Base-by-base conservation (phyloP, 1,284 basidiomycete species). In the Cronartium quercuum region DNA sequence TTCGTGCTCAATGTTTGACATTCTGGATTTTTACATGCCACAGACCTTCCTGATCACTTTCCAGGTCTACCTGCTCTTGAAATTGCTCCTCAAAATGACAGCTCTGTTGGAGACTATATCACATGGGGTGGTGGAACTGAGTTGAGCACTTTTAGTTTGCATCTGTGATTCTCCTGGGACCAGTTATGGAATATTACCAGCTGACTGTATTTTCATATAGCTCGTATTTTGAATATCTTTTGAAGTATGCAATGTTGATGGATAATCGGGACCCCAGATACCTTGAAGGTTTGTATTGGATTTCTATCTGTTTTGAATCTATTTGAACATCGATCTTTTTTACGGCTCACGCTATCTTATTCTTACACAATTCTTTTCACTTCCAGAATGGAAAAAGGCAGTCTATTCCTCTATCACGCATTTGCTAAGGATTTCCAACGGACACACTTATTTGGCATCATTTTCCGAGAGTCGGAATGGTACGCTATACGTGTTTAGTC, bases 211-310 rank as follows among this genome's bases (percentile, higher is more conserved):
- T 55, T 12, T 55, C n/a, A n/a, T 64, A 6, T 42, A 75, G 71
- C 57, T 75, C 71, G 7, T 75, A 75, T 35, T 55, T 75, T 24
- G 71, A 75, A 60, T 75, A 75, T 35, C 42, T 75, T 1, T 57
- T 75, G 57, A 75, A 75, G 71, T 75, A 75, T 65, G 64, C 64
- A 12, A 66, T 75, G 40, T 58, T 75, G 5, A 62, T 66, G 24
- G 40, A 67, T 37, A 47, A 67, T 37, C 24, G 34, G 24, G 71
- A 75, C n/a, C 24, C 57, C 5, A 60, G 51, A 7, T 75, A 66
- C 21, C 60, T 66, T 34, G 47, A 66, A 29, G 44, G 71, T 75
- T 29, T 34, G 10, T 13, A n/a, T 6, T 21, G 15, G 2, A 7
- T 55, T 55, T n/a, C 35, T 2, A 21, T 40, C 7, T 3, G n/a